Evolutionary conservation across 2,329 filamentous ascomycete species (phyloP), one percentile per base, ranked within the genome.

Genomic region (Eutypella sp.): DNA sequence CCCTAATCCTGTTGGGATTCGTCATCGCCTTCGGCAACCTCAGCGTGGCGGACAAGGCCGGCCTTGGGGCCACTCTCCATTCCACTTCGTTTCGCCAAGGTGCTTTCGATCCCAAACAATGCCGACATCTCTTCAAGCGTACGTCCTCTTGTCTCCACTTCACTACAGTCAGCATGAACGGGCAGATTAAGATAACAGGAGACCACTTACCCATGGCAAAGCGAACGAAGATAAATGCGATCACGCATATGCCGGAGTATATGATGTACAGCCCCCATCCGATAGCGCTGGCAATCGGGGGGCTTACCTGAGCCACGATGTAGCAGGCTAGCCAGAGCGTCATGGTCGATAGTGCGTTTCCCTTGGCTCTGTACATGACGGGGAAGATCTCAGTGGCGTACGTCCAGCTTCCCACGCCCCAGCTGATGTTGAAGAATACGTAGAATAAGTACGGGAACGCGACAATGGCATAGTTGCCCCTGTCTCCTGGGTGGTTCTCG

Each of bases 241-340:
- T 31, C 4, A 60, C 49, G 15, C 57, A 58, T 15, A 60, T 58
- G 19, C 47, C 52, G 5, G 55, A 53, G 24, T 58, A 49, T 20
- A 59, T 56, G 16, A 59, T 47, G 27, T 60, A 60, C 6, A 61
- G 42, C 1, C 58, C 57, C 55, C 56, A 60, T 4, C 55, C 53
- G 15, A 58, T 59, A 2, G 57, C 46, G 1, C 48, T 47, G 9
- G 50, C 52, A 27, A 59, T 59, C 1, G 55, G 58, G 13, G 55
- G 55, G 18, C 48, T 51, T 27, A 49, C 50, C 38, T 56, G 55
- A 4, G 52, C 55, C 5, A 57, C 52, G 25, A 55, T 47, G 34
- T 55, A 54, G 46, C 56, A 58, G n/a, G 57, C 56, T 9, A 60
- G 45, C 58, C 57, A 59, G 4, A 61, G 50, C 10, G 55, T 57